Conservation (phyloP, 2,329 filamentous ascomycete species). For the Xylaria sp. region DNA sequence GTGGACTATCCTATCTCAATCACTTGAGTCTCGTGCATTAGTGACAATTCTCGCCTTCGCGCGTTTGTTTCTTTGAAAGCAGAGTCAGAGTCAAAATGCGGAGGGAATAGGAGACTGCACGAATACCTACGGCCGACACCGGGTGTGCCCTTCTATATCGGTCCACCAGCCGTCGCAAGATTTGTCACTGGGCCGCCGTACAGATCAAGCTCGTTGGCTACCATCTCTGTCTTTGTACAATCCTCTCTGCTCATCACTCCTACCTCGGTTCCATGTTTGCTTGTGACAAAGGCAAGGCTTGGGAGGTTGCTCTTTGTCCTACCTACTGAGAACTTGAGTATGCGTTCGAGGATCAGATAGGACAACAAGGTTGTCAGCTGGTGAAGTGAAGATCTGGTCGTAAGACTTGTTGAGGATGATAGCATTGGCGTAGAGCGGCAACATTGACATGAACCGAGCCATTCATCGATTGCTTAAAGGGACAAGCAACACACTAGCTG, state of each 20-base stretch:
- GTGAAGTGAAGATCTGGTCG: neutral
- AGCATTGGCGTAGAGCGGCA: neutral
- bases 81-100: neutral
- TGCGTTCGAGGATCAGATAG: constrained; percentile 1
- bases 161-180: constrained; percentile 23
- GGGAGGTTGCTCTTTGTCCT: constrained; percentile 5
- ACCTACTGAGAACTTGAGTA: neutral
- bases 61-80: neutral
- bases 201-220: constrained; percentile 3
- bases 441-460: neutral
- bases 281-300: constrained; percentile 19
- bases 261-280: constrained; percentile 32
- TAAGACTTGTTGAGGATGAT: neutral
- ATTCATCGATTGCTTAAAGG: neutral
- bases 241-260: constrained; percentile 5
- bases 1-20: too few species aligned
- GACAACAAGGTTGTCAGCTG: constrained; percentile 11
- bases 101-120: neutral
- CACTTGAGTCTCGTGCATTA: neutral
- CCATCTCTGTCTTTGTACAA: neutral
- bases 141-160: constrained; percentile 5
- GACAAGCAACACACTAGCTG: neutral
- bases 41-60: neutral
- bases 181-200: constrained; percentile 29
- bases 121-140: constrained; percentile 6